These are phyloP conservation scores for Macrocybe sp. DNA, from an alignment of 1,284 basidiomycete species.

Conservation along the genomic window DNA sequence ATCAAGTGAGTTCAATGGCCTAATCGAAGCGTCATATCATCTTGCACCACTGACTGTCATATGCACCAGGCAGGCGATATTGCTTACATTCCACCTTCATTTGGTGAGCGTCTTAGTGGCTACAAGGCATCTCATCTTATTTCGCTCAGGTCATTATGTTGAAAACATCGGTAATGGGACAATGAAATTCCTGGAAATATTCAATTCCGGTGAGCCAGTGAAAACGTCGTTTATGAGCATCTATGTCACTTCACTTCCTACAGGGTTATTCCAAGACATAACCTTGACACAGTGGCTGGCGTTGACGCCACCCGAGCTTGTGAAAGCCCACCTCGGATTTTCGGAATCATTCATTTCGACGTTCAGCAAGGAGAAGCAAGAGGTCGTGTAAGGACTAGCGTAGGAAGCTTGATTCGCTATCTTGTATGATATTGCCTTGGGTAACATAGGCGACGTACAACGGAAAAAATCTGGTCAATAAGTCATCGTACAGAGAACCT, in stretches of 20 bases:
- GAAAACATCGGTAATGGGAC: slow-evolving; percentile 66
- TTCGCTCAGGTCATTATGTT: slow-evolving; percentile 51
- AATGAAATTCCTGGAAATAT: slow-evolving; percentile 56
- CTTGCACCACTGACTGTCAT: not conserved
- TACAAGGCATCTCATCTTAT: no score
- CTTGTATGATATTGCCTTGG: not conserved
- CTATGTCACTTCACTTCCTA: slow-evolving; percentile 4
- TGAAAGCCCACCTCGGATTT: slow-evolving; percentile 49
- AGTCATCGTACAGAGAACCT: no score
- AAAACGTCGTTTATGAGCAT: not conserved
- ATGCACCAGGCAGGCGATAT: slow-evolving; percentile 47
- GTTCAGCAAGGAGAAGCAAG: slow-evolving; percentile 28
- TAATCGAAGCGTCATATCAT: no score
- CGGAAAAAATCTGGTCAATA: no score
- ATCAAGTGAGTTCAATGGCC: slow-evolving; percentile 32
- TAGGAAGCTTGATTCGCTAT: not conserved
- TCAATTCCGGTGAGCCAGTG: slow-evolving; percentile 40
- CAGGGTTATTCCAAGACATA: slow-evolving; percentile 34
- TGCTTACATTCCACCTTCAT: slow-evolving; percentile 50
- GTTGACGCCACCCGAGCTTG: slow-evolving; percentile 45
- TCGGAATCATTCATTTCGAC: slow-evolving; percentile 38
- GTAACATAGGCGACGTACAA: not conserved
- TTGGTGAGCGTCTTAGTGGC: slow-evolving; percentile 25
- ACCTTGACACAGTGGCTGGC: slow-evolving; percentile 52
- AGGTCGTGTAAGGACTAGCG: slow-evolving; percentile 4